Evolutionary conservation across 352 stramenopile species (phyloP).

Genomic region (Phytopythium aichiense): DNA sequence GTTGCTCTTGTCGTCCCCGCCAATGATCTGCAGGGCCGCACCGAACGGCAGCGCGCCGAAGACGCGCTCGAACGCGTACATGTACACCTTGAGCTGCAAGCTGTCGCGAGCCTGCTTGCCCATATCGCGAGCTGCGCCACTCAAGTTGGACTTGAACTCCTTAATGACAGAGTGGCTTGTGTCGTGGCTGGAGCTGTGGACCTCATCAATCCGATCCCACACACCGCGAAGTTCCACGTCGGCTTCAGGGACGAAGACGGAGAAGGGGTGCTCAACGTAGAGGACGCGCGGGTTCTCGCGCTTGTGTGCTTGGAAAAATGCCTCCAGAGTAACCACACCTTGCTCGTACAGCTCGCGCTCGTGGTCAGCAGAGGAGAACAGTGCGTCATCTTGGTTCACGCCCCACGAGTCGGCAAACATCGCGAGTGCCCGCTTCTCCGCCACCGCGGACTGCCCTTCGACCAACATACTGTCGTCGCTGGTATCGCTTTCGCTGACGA

Average conservation of each 20-base stretch:
- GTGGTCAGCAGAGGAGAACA: conserved; percentile 40
- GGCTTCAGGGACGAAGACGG: conserved; percentile 37
- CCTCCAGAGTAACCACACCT: conserved; percentile 27
- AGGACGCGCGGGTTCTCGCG: conserved; percentile 26
- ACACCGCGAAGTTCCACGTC: conserved; percentile 61
- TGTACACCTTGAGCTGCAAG: conserved; percentile 80
- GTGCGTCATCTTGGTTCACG: conserved; percentile 5
- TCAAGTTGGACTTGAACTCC: conserved; percentile 85
- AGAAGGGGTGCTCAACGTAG: conserved; percentile 62
- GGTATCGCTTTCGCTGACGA: conserved; percentile 13
- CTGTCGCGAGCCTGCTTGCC: conserved; percentile 52
- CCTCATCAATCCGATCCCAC: conserved; percentile 69
- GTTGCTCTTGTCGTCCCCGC: conserved; percentile 16
- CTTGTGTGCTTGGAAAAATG: conserved; percentile 40
- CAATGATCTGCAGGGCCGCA: conserved; percentile 58
- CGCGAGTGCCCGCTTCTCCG: conserved; percentile 9
- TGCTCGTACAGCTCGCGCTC: conserved; percentile 29
- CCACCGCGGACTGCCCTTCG: conserved; percentile 9
- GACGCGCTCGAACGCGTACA: conserved; percentile 67
- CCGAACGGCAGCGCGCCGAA: conserved; percentile 49
- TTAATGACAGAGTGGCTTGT: conserved; percentile 39
- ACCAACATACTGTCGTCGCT: conserved; percentile 8
- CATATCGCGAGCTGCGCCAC: conserved; percentile 43
- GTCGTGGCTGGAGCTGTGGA: background rate
- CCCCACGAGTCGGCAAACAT: conserved; percentile 24